Evolutionary conservation across 2,329 filamentous ascomycete genomes (phyloP), one percentile per base, ranked within the genome.

Genomic region (Elsinoe ampelina): DNA sequence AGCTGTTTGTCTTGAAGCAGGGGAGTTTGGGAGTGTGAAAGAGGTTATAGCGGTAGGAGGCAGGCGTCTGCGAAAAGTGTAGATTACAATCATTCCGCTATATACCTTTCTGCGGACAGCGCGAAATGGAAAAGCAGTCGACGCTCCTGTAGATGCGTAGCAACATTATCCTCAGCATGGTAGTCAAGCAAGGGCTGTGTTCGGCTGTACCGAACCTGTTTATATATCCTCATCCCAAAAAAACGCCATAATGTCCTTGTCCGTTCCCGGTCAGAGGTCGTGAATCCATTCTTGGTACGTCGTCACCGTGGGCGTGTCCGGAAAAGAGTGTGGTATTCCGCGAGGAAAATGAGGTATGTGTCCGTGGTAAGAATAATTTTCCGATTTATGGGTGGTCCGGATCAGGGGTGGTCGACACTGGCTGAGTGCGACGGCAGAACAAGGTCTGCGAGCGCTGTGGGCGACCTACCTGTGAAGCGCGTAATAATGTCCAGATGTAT

Each of bases 1-100:
- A 74, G 64, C 71, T 83, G 42, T 73, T 73, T 58, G 75, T 83
- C 36, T 63, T 83, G 64, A 69, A 68, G 59, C 71, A 71, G 57
- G 60, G 66, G 43, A 30, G 32, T 12, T 47, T 56, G 54, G 38
- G 38, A n/a, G 13, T 32, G 4, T 56, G 54, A 56, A 13, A 5
- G 2, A 6, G 15, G 19, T 4, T 11, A 3, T 4, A 3, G 15
- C n/a, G 15, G 15, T 3, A 17, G 15, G 8, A 10, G n/a, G 3
- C 10, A 19, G 15, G 15, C 39, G n/a, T n/a, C 15, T 19, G 19
- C 39, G 15, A 42, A 17, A 19, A 42, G 8, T 15, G 39, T 42
- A 42, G 41, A 45, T 45, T 45, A 45, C 41, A 45, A 30, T 30
- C 26, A 30, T 30, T 8, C 26, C 17, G 41, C 41, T 45, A 45